These are phyloP conservation scores for Cladophialophora exuberans DNA, from an alignment of 2,329 filamentous ascomycete species.

Conservation along the genomic window DNA sequence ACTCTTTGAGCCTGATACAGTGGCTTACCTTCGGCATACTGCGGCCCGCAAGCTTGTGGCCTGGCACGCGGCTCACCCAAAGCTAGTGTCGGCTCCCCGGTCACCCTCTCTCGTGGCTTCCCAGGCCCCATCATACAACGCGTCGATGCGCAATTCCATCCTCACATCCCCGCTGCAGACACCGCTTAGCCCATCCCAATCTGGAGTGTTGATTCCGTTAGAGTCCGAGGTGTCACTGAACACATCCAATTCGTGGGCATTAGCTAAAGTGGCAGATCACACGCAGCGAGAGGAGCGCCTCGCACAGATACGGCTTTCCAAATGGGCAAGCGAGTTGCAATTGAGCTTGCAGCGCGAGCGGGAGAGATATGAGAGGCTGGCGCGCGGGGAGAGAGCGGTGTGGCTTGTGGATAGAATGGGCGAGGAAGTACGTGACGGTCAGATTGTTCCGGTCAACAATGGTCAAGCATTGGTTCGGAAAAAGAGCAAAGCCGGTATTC, in stretches of 20 bases:
- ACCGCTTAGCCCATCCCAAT: slow-evolving; percentile 33
- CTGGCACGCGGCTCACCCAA: slow-evolving; percentile 59
- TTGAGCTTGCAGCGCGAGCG: slow-evolving; percentile 73
- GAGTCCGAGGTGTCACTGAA: slow-evolving; percentile 34
- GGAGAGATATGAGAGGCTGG: slow-evolving; percentile 67
- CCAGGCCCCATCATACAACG: slow-evolving; percentile 3
- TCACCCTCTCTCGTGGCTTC: slow-evolving; percentile 27
- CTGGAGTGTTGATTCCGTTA: slow-evolving; percentile 36
- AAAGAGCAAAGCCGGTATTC: slow-evolving; percentile 12
- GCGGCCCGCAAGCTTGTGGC: slow-evolving; percentile 79
- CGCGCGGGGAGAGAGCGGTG: slow-evolving; percentile 64
- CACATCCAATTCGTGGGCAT: slow-evolving; percentile 55
- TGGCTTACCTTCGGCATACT: slow-evolving; percentile 79
- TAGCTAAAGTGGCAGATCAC: slow-evolving; percentile 64
- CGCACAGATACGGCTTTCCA: slow-evolving; percentile 72
- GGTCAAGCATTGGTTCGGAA: slow-evolving; percentile 34
- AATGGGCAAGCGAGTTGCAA: slow-evolving; percentile 82
- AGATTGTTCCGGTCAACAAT: slow-evolving; percentile 47
- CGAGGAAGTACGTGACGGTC: slow-evolving; percentile 69
- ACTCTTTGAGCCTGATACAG: slow-evolving; percentile 76
- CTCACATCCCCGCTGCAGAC: slow-evolving; percentile 33
- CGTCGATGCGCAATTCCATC: slow-evolving; percentile 33
- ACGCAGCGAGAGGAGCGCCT: slow-evolving; percentile 63
- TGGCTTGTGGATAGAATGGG: slow-evolving; percentile 71
- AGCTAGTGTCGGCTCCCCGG: slow-evolving; percentile 33